Conservation (phyloP, 73 alveolate species). For the Uronychia binucleata region DNA sequence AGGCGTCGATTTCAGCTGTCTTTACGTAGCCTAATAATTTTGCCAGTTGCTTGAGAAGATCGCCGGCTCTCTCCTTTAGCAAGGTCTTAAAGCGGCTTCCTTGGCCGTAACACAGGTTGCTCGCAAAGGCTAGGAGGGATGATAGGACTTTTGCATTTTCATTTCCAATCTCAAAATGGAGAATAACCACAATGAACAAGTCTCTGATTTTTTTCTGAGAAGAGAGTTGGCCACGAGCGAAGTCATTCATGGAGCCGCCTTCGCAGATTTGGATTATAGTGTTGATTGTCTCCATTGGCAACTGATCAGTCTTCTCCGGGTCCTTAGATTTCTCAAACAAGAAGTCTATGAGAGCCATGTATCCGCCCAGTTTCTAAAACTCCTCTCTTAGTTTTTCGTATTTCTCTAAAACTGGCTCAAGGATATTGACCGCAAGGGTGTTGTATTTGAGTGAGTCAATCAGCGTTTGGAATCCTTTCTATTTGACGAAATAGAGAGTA, state of each 20-base stretch:
- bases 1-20: background rate
- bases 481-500: conserved; percentile 59
- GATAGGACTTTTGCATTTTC: conserved; percentile 28
- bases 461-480: conserved; percentile 55
- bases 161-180: conserved; percentile 28
- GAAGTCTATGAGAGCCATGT: conserved; percentile 37
- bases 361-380: conserved; percentile 47
- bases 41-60: background rate
- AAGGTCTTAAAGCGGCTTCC: conserved; percentile 32
- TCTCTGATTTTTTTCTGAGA: conserved; percentile 59
- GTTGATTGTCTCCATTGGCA: conserved; percentile 28
- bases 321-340: conserved; percentile 14
- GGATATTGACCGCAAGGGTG: conserved; percentile 18
- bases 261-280: conserved; percentile 42
- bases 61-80: conserved; percentile 18
- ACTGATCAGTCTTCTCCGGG: conserved; percentile 32
- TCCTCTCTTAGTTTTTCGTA: conserved; percentile 52
- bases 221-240: conserved; percentile 35
- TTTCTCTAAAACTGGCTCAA: conserved; percentile 21
- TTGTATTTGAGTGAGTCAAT: conserved; percentile 38
- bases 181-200: conserved; percentile 47
- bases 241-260: conserved; percentile 52
- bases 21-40: background rate
- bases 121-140: conserved; percentile 31
- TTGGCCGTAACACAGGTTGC: conserved; percentile 65